Base-by-base conservation (phyloP, 225 moss, liverwort and hornwort genomes). In the Lunularia cruciata region DNA sequence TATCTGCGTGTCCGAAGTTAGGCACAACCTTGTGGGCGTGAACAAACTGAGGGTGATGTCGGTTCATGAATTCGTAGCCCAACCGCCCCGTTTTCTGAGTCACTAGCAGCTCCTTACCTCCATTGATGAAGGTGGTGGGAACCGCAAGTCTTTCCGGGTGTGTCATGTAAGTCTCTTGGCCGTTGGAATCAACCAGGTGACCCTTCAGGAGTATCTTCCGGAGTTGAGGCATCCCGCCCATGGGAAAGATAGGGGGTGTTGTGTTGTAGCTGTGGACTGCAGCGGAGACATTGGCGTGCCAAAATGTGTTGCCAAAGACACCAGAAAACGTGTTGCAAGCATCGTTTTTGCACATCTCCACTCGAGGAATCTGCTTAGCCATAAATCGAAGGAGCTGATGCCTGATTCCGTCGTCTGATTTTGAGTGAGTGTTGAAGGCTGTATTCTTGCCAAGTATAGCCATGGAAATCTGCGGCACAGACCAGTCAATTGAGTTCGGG, bases 151-250 rank as follows among this genome's bases (percentile, higher is more conserved):
- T 54, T 27, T 69, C 53, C 5, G 69, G 36, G 69, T 69, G 53
- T 16, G 2, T 2, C 34, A 69, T 36, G 69, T 69, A 69, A 18
- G 40, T 47, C 22, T 69, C 55, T 27, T 57, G 53, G 10, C 69
- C 69, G 27, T 33, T 8, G 34, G 22, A 27, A 42, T 69, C 54
- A 25, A 69, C 34, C 16, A 69, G 35, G 26, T 57, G 69, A 6
- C 51, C 69, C 36, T 40, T 57, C 15, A 69, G 35, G 8, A 54
- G 32, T 20, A 69, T 53, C 15, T 42, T 36, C 23, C 69, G 69
- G 16, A 69, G 54, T n/a, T 69, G 69, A n/a, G 69, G 55, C 33
- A 69, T 22, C 3, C 12, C 69, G n/a, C n/a, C 34, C 69, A 69
- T 69, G 55, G 69, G 69, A 12, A 69, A 57, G 34, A 38, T 23